Base-by-base conservation (phyloP, 805 yeast genomes). In the Metschnikowia gelsemii region DNA sequence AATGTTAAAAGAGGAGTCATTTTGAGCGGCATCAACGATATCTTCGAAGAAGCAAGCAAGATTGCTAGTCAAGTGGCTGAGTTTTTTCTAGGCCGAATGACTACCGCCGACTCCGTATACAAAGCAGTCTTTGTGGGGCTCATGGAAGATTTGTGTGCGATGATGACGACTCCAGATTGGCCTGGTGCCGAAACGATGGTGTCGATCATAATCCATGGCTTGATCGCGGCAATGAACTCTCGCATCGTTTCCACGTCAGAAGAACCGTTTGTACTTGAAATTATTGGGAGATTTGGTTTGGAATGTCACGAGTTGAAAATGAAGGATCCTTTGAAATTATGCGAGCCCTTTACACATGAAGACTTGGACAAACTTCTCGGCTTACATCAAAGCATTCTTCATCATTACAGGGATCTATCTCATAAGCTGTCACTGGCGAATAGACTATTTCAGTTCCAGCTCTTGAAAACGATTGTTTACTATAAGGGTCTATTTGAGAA, bases 151-250 rank as follows among this genome's bases (percentile, higher is more conserved):
- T 59, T 85, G 16, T 43, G 79, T 6, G 46, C 55, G 0, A 57
- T 84, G 40, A 52, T 84, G 8, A 58, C 64, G 2, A 59, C 59
- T 7, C 86, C 88, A 0, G 82, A 79, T 40, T 87, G 83, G 78
- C 70, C 87, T 0, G 78, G 77, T 0, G 70, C 82, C 1, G 85
- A 78, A 14, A 29, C 35, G 4, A 14, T 40, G 9, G 26, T 40
- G 6, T 17, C 38, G 3, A 18, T 35, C 2, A 38, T 46, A 4
- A 20, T 43, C 6, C 24, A 22, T 21, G 28, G 27, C 5, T 37
- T 40, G 8, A 20, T 31, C 3, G 18, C 35, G 5, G 38, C 34
- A 3, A 33, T 48, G 37, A 24, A 16, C 6, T 9, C 33, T 7
- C 37, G 26, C 3, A 24, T 26, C 7, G 30, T 46, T 4, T 34